phyloP scores from a whole-genome alignment of 352 stramenopile species.

The Phytophthora sansomeana region DNA sequence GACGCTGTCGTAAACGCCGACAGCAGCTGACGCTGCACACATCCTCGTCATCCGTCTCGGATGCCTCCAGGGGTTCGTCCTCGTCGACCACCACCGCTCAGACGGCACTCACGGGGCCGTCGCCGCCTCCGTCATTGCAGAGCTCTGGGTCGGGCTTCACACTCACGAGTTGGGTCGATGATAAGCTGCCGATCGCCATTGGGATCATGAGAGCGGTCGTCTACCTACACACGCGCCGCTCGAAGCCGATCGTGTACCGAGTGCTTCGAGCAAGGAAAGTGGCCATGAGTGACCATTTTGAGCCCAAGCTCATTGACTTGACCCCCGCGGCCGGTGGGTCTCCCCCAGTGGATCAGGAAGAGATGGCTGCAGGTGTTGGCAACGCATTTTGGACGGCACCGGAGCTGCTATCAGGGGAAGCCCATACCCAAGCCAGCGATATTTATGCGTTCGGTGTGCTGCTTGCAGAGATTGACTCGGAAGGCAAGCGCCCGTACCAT shows the following conservation, averaged over 20 bases:
- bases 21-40: constrained; percentile 19
- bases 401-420: constrained; percentile 57
- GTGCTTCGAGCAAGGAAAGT: constrained; percentile 37
- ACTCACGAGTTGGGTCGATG: constrained; percentile 30
- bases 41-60: constrained; percentile 29
- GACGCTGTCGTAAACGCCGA: constrained; percentile 20
- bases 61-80: constrained; percentile 9
- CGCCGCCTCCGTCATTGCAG: constrained; percentile 20
- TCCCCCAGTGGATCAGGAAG: constrained; percentile 29
- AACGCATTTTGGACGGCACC: constrained; percentile 50
- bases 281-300: constrained; percentile 29
- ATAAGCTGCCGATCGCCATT: constrained; percentile 35
- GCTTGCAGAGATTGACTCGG: constrained; percentile 53
- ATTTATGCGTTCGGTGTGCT: constrained; percentile 76
- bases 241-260: constrained; percentile 28
- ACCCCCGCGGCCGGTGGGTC: constrained; percentile 26
- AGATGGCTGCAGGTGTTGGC: constrained; percentile 32
- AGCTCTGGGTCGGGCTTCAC: constrained; percentile 29
- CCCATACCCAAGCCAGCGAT: constrained; percentile 61
- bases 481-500: constrained; percentile 36
- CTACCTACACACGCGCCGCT: constrained; percentile 35
- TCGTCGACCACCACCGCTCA: constrained; percentile 7
- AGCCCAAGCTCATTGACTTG: constrained; percentile 37
- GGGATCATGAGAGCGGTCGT: constrained; percentile 27
- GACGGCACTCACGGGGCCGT: constrained; percentile 11